Evolutionary conservation across 2,329 filamentous ascomycete genomes (phyloP).

Genomic region (Neonectria punicea): DNA sequence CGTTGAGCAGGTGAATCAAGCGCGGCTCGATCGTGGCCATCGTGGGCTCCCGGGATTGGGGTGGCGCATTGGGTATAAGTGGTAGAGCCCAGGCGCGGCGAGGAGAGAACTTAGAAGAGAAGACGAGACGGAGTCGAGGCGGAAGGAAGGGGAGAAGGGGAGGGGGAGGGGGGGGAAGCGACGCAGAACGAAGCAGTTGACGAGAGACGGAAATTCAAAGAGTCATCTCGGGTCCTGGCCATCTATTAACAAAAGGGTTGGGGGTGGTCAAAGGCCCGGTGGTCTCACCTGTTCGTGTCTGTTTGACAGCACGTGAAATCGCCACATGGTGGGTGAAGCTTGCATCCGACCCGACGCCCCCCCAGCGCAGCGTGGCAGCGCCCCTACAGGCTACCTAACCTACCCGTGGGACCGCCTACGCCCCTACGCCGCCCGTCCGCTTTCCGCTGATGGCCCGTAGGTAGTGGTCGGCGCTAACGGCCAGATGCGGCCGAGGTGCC

Average conservation of each 20-base stretch:
- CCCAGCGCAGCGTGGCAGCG: neutral
- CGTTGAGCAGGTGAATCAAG: slow-evolving; percentile 72
- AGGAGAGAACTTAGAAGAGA: slow-evolving; percentile 10
- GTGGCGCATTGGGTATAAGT: slow-evolving; percentile 45
- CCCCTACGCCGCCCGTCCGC: neutral
- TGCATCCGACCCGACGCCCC: slow-evolving; percentile 7
- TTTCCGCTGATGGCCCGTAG: neutral
- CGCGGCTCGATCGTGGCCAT: slow-evolving; percentile 76
- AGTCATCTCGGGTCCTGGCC: slow-evolving; percentile 33
- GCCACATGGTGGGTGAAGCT: slow-evolving; percentile 41
- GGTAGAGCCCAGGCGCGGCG: slow-evolving; percentile 25
- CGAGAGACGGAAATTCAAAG: slow-evolving; percentile 35
- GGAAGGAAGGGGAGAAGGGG: slow-evolving; percentile 19
- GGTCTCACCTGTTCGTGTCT: slow-evolving; percentile 41
- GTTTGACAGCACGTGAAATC: slow-evolving; percentile 46
- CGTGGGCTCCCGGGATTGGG: slow-evolving; percentile 49
- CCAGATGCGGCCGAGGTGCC: slow-evolving; percentile 29
- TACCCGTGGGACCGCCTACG: neutral
- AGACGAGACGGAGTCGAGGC: slow-evolving; percentile 14
- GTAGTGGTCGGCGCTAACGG: slow-evolving; percentile 26
- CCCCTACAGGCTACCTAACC: neutral
- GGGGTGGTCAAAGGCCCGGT: slow-evolving; percentile 38
- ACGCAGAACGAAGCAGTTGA: slow-evolving; percentile 26
- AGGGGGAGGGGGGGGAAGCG: slow-evolving; percentile 14
- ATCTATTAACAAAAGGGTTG: slow-evolving; percentile 35